Base-by-base conservation (phyloP, 2,329 filamentous ascomycete species). In the Dothistroma septosporum region DNA sequence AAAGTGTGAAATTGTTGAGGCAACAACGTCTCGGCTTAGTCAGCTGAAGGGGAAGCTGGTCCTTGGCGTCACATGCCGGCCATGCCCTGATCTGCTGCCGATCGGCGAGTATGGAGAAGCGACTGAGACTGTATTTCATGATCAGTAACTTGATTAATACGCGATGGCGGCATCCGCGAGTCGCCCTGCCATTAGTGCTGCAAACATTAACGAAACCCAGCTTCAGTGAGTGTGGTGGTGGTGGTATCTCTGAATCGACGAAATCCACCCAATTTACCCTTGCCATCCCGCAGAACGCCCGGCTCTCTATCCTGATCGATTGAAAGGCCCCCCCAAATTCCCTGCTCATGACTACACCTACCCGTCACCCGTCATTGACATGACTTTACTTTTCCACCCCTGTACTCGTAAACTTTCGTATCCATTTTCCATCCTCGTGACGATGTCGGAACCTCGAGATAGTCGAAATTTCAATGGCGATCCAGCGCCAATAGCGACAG, bases 141-240 rank as follows among this genome's bases (percentile, higher is more conserved):
- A 28, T 28, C 10, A 22, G 53, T 31, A 1, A 55, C 21, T 31
- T 55, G 35, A n/a, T 28, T 47, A 37, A 55, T 28, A 47, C 47
- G 35, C 19, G 19, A 28, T 31, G 78, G 77, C 3, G 73, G 70
- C 35, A 73, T 77, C 64, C 79, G 79, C 64, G 72, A 77, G 28
- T 73, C n/a, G 61, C 76, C 49, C 31, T 63, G 59, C 55, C 75
- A 76, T 28, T 62, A 72, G 22, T 55, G 32, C 2, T 50, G 55
- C 52, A 59, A 28, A 55, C 57, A 55, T 59, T 49, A 58, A 58
- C 55, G 55, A 58, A 58, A 46, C 32, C 47, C 19, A 12, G 19
- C 44, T 22, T 41, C 21, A 59, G 52, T 52, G 57, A 59, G 31
- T 59, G 57, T 55, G 57, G 41, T 31, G 41, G 28, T 50, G 19